Conservation (phyloP, 148 eudicot genomes). For the Chenopodium suecicum region DNA sequence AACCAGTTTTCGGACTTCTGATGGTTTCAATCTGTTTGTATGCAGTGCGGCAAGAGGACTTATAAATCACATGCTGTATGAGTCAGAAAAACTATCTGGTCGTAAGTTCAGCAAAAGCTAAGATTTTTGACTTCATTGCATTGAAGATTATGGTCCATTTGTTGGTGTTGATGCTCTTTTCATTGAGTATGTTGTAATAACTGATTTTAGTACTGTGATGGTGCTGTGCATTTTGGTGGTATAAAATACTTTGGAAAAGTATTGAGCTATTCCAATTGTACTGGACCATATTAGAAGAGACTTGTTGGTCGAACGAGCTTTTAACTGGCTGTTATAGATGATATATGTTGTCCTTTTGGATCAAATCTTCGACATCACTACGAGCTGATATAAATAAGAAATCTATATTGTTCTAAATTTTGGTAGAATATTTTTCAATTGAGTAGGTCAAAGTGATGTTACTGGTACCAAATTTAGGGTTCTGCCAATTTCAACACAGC, state of each 20-base stretch:
- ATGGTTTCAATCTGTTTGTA: background rate
- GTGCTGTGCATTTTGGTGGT: background rate
- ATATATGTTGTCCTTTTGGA: background rate
- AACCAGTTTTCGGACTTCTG: background rate
- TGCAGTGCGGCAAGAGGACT: constrained; percentile 53
- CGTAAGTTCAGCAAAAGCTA: constrained; percentile 33
- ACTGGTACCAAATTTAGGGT: background rate
- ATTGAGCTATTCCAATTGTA: background rate
- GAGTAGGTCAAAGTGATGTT: background rate
- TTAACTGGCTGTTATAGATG: background rate
- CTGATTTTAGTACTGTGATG: background rate
- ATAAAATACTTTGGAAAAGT: background rate
- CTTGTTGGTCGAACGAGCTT: background rate
- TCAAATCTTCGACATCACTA: background rate
- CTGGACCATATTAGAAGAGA: background rate
- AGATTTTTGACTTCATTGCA: constrained; percentile 15
- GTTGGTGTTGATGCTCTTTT: background rate
- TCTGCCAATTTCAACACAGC: background rate
- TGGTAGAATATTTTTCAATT: background rate
- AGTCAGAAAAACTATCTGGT: constrained; percentile 42
- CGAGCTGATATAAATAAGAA: background rate
- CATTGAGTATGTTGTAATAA: background rate
- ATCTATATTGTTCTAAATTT: background rate
- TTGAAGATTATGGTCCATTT: constrained; percentile 17
- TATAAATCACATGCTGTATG: constrained; percentile 40